Evolutionary conservation across 2,329 filamentous ascomycete genomes (phyloP).

Genomic region (Daldinia sp.): DNA sequence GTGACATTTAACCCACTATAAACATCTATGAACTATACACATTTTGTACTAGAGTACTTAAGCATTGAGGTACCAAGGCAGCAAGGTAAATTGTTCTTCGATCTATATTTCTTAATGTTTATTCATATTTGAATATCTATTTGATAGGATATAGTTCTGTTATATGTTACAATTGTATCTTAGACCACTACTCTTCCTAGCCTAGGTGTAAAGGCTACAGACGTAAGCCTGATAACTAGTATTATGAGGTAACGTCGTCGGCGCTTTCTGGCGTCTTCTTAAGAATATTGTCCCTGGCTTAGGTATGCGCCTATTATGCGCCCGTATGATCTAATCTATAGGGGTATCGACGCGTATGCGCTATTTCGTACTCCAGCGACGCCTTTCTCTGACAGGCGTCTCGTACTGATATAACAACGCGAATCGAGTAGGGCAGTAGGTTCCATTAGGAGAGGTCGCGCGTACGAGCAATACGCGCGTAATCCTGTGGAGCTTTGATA

Average conservation of each 20-base stretch:
- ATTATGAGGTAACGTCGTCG: constrained; percentile 1
- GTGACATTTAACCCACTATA: too few relatives aligned
- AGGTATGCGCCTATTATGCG: constrained; percentile 11
- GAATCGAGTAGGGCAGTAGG: constrained; percentile 7
- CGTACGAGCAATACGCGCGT: background rate
- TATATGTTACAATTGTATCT: background rate
- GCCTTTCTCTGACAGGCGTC: constrained; percentile 1
- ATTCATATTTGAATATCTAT: background rate
- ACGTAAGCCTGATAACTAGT: constrained; percentile 10
- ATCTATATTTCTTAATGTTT: background rate
- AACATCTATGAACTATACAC: too few relatives aligned
- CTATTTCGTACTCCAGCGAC: constrained; percentile 18
- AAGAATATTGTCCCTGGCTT: constrained; percentile 1
- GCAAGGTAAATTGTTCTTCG: background rate
- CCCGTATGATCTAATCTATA: constrained; percentile 36
- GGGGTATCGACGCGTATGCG: constrained; percentile 40
- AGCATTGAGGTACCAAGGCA: background rate
- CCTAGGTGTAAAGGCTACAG: constrained; percentile 25
- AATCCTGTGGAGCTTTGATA: background rate
- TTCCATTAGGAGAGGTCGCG: background rate
- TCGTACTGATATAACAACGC: background rate
- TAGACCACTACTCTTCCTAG: background rate
- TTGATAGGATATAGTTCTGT: background rate
- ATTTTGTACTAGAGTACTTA: too few relatives aligned
- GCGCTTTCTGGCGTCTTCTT: background rate